Base-by-base conservation (phyloP, 1,284 basidiomycete genomes). In the Malassezia brasiliensis region DNA sequence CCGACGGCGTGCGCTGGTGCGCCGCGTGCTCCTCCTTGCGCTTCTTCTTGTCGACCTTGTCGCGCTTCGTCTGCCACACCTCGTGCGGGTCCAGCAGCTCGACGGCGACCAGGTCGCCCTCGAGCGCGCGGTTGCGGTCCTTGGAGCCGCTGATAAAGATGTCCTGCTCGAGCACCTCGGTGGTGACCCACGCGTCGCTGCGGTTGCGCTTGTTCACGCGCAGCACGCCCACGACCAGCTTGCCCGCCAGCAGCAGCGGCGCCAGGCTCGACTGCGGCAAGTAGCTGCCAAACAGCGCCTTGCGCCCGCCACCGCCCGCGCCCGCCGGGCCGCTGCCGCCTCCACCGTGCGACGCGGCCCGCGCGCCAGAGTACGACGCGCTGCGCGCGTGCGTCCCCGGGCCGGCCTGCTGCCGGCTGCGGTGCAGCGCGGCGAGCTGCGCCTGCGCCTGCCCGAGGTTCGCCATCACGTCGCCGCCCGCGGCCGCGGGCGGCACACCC, bases 61-160 rank as follows among this genome's bases (percentile, higher is more conserved):
- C 94, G 79, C 96, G 96, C 81, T 99, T 99, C 14, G 91, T 94
- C 19, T 86, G 85, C 94, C 94, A 96, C 8, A 98, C 93, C 77
- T 72, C 72, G 47, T 64, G 60, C 8, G 76, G 93, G 65, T 99
- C 93, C 56, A 99, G 82, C 41, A 99, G 82, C 76, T 99, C 94
- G 36, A 99, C 89, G 25, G 94, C 94, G 56, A 99, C 94, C 56
- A 98, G 90, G 75, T 99, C 94, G 37, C 94, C 94, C 75, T 98
- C 94, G 39, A 99, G 81, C 32, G 94, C 94, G 66, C 94, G 86
- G 76, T 99, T 99, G 66, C 94, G 87, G 77, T 99, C 94, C 76
- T 96, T 96, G 47, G 91, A 96, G 32, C 93, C 93, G 56, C 73
- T 76, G 53, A 77, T 77, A 74, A 96, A 99, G 75, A 99, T 98